phyloP scores from a whole-genome alignment of 345 rosid genomes.

The Erucastrum elatum region DNA sequence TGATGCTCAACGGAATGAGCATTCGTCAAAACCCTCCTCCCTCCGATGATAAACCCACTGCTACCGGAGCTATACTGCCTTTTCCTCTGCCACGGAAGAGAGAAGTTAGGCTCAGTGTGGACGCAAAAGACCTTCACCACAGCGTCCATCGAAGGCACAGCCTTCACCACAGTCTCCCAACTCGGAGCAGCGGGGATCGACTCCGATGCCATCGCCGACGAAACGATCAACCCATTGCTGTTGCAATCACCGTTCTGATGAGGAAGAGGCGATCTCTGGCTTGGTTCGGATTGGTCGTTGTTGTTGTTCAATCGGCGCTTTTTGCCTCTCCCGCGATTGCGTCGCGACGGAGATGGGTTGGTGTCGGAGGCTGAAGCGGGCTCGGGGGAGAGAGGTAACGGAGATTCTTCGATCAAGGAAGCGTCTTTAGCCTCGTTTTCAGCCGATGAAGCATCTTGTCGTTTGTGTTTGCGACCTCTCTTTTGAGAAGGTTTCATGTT shows the following conservation, averaged over 20 bases:
- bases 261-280: slow-evolving; percentile 9
- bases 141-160: slow-evolving; percentile 80
- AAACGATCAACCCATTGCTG: slow-evolving; percentile 34
- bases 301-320: slow-evolving; percentile 38
- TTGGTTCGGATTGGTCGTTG: slow-evolving; percentile 33
- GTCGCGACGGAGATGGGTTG: slow-evolving; percentile 44
- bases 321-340: slow-evolving; percentile 51
- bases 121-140: slow-evolving; percentile 93
- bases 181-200: slow-evolving; percentile 47
- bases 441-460: slow-evolving; percentile 30
- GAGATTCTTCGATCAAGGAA: slow-evolving; percentile 39
- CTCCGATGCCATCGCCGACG: slow-evolving; percentile 6
- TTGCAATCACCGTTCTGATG: slow-evolving; percentile 39
- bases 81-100: slow-evolving; percentile 90
- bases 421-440: slow-evolving; percentile 26
- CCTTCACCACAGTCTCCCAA: slow-evolving; percentile 75
- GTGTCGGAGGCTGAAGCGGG: slow-evolving; percentile 35
- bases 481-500: slow-evolving; percentile 34
- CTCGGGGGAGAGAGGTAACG: slow-evolving; percentile 32
- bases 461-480: slow-evolving; percentile 34
- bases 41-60: slow-evolving; percentile 75
- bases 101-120: slow-evolving; percentile 90
- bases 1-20: slow-evolving; percentile 95
- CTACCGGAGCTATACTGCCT: slow-evolving; percentile 86
- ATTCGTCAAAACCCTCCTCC: slow-evolving; percentile 79